Evolutionary conservation across 1,284 basidiomycete species (phyloP).

Genomic region (Lentinus polychrous): DNA sequence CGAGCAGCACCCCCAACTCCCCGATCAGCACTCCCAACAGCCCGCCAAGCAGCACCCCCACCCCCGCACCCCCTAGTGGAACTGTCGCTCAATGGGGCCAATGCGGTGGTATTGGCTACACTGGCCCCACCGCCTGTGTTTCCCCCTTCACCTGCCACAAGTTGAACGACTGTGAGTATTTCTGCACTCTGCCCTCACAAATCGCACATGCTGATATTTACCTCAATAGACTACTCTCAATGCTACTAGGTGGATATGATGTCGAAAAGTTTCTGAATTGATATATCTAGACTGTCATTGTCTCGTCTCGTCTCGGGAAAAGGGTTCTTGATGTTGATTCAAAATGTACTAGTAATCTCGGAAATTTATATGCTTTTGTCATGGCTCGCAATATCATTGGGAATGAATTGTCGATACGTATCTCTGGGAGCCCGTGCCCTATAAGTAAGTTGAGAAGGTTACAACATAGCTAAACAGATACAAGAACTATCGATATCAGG

Average conservation of each 20-base stretch:
- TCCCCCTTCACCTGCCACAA: constrained; percentile 13
- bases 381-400: too few species aligned
- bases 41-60: background rate
- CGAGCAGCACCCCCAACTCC: background rate
- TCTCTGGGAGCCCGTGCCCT: too few species aligned
- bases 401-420: too few species aligned
- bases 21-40: background rate
- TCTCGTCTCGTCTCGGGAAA: too few species aligned
- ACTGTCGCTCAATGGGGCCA: constrained; percentile 13
- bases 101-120: constrained; percentile 14
- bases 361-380: too few species aligned
- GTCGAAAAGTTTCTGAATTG: too few species aligned
- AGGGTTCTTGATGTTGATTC: too few species aligned
- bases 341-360: too few species aligned
- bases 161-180: constrained; percentile 13
- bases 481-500: too few species aligned
- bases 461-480: too few species aligned
- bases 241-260: constrained; percentile 8
- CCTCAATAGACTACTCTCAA: constrained; percentile 11
- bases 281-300: too few species aligned
- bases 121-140: constrained; percentile 11
- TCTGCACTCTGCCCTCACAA: background rate
- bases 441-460: too few species aligned
- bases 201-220: background rate
- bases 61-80: constrained; percentile 1